Evolutionary conservation across 768 basidiomycete genomes (phyloP).

Genomic region (Boletus rex-veris): DNA sequence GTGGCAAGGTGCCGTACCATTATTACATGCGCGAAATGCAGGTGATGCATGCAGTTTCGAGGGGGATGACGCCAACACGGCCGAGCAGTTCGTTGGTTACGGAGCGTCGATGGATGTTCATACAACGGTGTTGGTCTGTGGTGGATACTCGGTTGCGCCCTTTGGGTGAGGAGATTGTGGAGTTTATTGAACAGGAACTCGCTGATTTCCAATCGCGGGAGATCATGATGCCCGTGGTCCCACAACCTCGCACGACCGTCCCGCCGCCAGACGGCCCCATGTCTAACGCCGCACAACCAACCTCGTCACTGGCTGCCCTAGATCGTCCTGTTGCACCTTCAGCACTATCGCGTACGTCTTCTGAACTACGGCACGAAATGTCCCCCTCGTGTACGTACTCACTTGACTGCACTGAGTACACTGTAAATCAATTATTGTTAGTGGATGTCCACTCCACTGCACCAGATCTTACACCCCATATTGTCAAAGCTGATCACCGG

Average conservation of each 20-base stretch:
- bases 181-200: neutral
- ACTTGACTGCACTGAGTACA: too few relatives aligned
- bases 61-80: neutral
- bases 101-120: constrained; percentile 12
- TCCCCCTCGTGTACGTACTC: too few relatives aligned
- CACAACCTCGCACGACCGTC: neutral
- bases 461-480: neutral
- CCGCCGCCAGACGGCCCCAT: constrained; percentile 1
- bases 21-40: constrained; percentile 5
- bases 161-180: constrained; percentile 24
- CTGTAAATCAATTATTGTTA: too few relatives aligned
- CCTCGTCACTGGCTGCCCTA: too few relatives aligned
- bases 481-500: neutral
- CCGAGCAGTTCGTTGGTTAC: neutral
- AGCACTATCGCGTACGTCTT: too few relatives aligned
- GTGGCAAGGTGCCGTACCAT: too few relatives aligned
- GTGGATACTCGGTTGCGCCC: constrained; percentile 20
- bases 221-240: too few relatives aligned
- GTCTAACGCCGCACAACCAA: constrained; percentile 8
- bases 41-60: constrained; percentile 11
- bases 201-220: neutral
- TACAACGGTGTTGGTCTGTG: constrained; percentile 17
- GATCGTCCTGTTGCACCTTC: too few relatives aligned
- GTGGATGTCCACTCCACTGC: neutral
- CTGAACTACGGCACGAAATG: too few relatives aligned